A percentile compares a stretch with the other conserved stretches of the same genome.
Conservation (phyloP, 140 eudicot genomes). For the Oenanthe javanica region DNA sequence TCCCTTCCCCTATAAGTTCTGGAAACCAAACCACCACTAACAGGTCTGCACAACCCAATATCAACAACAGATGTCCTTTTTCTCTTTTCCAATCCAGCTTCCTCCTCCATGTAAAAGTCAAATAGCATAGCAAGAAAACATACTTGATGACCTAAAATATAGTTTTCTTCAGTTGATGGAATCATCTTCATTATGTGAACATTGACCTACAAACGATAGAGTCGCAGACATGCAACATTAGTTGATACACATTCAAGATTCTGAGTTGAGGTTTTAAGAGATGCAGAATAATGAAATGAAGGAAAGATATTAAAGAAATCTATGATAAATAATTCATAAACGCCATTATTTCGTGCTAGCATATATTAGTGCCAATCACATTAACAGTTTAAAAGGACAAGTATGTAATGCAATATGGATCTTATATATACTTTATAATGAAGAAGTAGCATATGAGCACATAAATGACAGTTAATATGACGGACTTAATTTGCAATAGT, state of each 20-base stretch:
- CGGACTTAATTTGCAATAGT: neutral
- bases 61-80: conserved; percentile 51
- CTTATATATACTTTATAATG: neutral
- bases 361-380: neutral
- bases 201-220: conserved; percentile 55
- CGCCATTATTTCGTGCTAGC: neutral
- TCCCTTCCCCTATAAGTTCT: conserved; percentile 85
- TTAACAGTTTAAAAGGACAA: neutral
- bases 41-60: conserved; percentile 75
- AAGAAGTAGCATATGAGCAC: neutral
- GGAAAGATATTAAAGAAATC: neutral
- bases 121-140: conserved; percentile 85
- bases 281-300: neutral
- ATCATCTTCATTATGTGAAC: conserved; percentile 48
- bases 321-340: neutral
- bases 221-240: conserved; percentile 5
- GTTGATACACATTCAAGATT: neutral
- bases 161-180: conserved; percentile 55
- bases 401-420: neutral
- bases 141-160: conserved; percentile 64
- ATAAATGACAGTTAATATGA: neutral
- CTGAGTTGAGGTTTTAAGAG: neutral
- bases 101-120: conserved; percentile 62
- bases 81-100: conserved; percentile 36
- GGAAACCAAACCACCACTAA: conserved; percentile 50